phyloP scores from a whole-genome alignment of 352 stramenopile genomes.

The Globisporangium radiosum region DNA sequence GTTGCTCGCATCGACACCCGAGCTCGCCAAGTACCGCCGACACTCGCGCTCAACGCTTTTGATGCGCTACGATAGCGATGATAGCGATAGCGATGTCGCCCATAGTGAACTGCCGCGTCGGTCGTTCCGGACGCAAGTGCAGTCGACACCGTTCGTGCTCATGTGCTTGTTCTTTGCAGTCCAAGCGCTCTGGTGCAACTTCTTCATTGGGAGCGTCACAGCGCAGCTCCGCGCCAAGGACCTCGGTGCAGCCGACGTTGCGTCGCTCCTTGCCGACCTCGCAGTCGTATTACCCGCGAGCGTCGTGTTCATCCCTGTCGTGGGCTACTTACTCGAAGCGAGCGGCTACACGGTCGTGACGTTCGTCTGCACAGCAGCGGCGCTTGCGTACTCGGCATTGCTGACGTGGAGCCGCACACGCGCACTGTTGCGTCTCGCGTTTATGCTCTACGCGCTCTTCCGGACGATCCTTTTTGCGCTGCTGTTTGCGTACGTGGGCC shows the following conservation, averaged over 20 bases:
- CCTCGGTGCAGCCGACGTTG: conserved; percentile 26
- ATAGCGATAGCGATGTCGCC: neutral
- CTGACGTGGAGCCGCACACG: conserved; percentile 27
- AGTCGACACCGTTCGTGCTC: conserved; percentile 59
- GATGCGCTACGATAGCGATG: conserved; percentile 20
- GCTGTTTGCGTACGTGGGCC: conserved; percentile 74
- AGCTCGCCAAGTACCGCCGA: conserved; percentile 31
- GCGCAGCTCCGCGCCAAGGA: conserved; percentile 46
- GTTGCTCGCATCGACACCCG: conserved; percentile 40
- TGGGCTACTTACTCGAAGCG: conserved; percentile 65
- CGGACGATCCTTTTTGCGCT: conserved; percentile 79
- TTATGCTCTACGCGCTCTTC: conserved; percentile 75
- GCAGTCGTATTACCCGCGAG: conserved; percentile 61
- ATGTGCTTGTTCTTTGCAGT: conserved; percentile 72
- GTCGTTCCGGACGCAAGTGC: conserved; percentile 59
- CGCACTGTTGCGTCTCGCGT: conserved; percentile 39
- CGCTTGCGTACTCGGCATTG: conserved; percentile 39
- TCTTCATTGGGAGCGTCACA: conserved; percentile 71
- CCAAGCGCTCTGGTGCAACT: conserved; percentile 77
- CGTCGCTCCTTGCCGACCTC: conserved; percentile 37
- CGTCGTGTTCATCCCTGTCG: conserved; percentile 65
- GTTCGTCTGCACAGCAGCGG: conserved; percentile 32
- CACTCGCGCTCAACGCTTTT: conserved; percentile 12
- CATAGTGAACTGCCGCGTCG: conserved; percentile 27
- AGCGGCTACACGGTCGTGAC: conserved; percentile 59